Evolutionary conservation across 345 rosid genomes (phyloP), one percentile per base, ranked within the genome.

Genomic region (Crucihimalaya himalaica): DNA sequence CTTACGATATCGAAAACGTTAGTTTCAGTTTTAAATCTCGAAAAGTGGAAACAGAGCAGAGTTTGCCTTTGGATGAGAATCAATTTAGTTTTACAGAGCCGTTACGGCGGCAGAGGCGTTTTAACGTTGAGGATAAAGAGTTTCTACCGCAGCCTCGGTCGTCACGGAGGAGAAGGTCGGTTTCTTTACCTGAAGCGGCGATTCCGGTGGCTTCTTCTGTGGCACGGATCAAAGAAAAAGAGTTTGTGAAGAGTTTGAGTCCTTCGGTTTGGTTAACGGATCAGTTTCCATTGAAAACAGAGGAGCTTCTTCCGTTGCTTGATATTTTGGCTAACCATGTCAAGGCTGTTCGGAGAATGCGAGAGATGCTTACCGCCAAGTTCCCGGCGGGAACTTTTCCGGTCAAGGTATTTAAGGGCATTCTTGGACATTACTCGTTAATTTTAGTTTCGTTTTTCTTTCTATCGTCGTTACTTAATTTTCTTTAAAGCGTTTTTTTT

Each of bases 211-310:
- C 70, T 37, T 54, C 66, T 37, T 73, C 77, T 21, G 89, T 78
- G 18, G 68, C 89, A 25, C 92, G 72, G 51, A 86, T 87, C 14
- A 92, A 90, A 84, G 99, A 92, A 71, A 92, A 92, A 64, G 99
- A 95, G 74, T 85, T 80, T 75, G 83, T 90, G 35, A 84, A 81
- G 71, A 92, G 89, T 68, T 66, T 95, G 40, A 82, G 85, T 72
- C 99, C 99, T 47, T 89, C 94, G 0, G 89, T 95, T 6, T 95
- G 99, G 99, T 67, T 95, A 53, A 95, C 99, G 73, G 99, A 92
- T 9, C 92, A 95, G 60, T 92, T 95, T 47, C 99, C 99, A 55
- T 74, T 95, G 29, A 88, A 89, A 76, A 92, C 90, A 65, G 99
- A 95, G 55, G 99, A 96, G 80, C 66, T 95, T 9, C 76, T 92